Conservation (phyloP, 805 yeast genomes). For the Suhomyces vadensis region DNA sequence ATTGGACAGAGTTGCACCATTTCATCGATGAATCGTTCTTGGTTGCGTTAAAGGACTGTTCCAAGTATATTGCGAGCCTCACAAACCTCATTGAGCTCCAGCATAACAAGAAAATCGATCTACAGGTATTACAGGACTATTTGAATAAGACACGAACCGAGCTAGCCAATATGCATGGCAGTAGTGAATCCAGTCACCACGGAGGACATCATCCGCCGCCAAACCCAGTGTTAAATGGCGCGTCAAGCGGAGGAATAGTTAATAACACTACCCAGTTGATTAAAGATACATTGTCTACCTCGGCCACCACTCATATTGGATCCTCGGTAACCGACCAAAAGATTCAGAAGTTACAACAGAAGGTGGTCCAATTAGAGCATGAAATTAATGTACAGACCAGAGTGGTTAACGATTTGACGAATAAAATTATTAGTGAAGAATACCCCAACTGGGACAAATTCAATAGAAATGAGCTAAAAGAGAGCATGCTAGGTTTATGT, state of each 20-base stretch:
- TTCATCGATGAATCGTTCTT: constrained; percentile 77
- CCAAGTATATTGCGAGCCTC: constrained; percentile 57
- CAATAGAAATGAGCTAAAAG: constrained; percentile 74
- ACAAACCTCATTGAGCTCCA: constrained; percentile 71
- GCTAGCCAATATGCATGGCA: constrained; percentile 37
- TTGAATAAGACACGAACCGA: constrained; percentile 70
- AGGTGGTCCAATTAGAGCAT: constrained; percentile 44
- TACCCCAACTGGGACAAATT: constrained; percentile 73
- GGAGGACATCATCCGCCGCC: constrained; percentile 27
- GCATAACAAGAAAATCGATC: constrained; percentile 89
- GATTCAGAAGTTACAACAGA: constrained; percentile 41
- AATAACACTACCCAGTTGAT: constrained; percentile 46
- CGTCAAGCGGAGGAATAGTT: constrained; percentile 34
- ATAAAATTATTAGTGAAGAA: constrained; percentile 49
- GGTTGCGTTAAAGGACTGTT: constrained; percentile 81
- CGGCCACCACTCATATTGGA: constrained; percentile 44
- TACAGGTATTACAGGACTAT: constrained; percentile 82
- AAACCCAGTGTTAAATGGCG: constrained; percentile 27
- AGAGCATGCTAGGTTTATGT: constrained; percentile 69
- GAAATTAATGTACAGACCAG: constrained; percentile 47
- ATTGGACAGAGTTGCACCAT: constrained; percentile 43
- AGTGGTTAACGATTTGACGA: constrained; percentile 48
- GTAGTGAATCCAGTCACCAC: constrained; percentile 7
- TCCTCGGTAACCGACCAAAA: constrained; percentile 46
- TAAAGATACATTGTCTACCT: constrained; percentile 52